phyloP scores from a whole-genome alignment of 768 basidiomycete species.

The Astraeus odoratus region DNA sequence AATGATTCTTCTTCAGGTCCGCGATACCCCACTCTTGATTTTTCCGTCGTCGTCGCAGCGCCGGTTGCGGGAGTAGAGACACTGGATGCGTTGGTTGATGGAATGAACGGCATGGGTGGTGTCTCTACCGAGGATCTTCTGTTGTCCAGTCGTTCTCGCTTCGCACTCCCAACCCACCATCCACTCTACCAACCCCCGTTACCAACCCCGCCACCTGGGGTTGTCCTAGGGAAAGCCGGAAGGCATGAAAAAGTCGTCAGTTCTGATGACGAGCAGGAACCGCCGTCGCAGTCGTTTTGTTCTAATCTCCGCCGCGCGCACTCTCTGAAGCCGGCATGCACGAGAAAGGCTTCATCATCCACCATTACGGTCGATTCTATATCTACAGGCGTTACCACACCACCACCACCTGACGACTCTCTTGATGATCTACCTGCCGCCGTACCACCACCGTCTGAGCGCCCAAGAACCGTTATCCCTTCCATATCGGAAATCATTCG shows the following conservation, averaged over 20 bases:
- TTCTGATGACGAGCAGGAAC: slow-evolving; percentile 40
- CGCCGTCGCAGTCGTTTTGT: slow-evolving; percentile 11
- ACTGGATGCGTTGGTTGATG: slow-evolving; percentile 85
- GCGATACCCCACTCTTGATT: slow-evolving; percentile 32
- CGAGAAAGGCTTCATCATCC: slow-evolving; percentile 22
- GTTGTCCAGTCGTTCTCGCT: slow-evolving; percentile 45
- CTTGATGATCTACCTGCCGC: slow-evolving; percentile 5
- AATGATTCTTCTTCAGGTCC: slow-evolving; percentile 34
- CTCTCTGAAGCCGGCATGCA: slow-evolving; percentile 12
- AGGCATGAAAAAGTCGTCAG: slow-evolving; percentile 21
- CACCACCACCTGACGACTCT: slow-evolving; percentile 7
- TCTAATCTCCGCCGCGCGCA: slow-evolving; percentile 16
- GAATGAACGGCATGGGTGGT: slow-evolving; percentile 88
- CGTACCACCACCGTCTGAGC: slow-evolving; percentile 19
- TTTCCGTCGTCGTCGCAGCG: slow-evolving; percentile 67
- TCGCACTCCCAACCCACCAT: slow-evolving; percentile 55
- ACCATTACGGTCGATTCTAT: slow-evolving; percentile 24
- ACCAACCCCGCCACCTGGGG: slow-evolving; percentile 75
- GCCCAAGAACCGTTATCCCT: slow-evolving; percentile 51
- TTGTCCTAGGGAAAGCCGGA: slow-evolving; percentile 52
- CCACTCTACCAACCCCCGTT: slow-evolving; percentile 79
- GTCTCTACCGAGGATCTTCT: slow-evolving; percentile 48
- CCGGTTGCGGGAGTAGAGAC: slow-evolving; percentile 75
- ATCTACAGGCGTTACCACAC: slow-evolving; percentile 12
- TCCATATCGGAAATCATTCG: slow-evolving; percentile 88